Base-by-base conservation (phyloP, 1,284 basidiomycete species). In the Jaminaea rosea region DNA sequence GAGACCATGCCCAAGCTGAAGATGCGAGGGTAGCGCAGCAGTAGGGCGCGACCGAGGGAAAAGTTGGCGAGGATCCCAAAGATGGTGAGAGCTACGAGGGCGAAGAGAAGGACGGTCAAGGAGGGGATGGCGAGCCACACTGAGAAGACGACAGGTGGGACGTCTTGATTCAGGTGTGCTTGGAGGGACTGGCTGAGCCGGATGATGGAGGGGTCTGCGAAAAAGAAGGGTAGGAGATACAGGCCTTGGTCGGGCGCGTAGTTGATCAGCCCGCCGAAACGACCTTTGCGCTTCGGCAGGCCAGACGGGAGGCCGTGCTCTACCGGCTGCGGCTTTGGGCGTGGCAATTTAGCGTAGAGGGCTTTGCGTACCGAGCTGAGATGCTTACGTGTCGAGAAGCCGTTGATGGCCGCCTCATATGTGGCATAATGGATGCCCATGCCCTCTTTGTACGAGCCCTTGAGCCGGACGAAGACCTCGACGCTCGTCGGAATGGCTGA, bases 151-250 rank as follows among this genome's bases (percentile, higher is more conserved):
- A 58, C 37, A 37, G 48, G 45, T 17, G 48, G 41, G 19, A 49
- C 37, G 27, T 31, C 44, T 10, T 34, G 45, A 15, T 29, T 26
- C 11, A 41, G 41, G 31, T 52, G 27, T 15, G 36, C 23, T 17
- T 48, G 47, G 26, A 56, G 41, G 29, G 44, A 23, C 26, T 59
- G 57, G n/a, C 44, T 26, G 19, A 59, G 44, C 6, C 57, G 32
- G 8, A 59, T 46, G n/a, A 59, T 49, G 13, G 55, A 46, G 7
- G 57, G 53, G 37, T 59, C 57, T 9, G 57, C 49, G 32, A 56
- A 55, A 41, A 59, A 52, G 44, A 50, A 50, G 26, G 56, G 56
- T 26, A 55, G n/a, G 26, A 52, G 19, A 23, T 52, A 46, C 7
- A 32, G 15, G 4, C 29, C n/a, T 19, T 36, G 17, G 4, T 45